These are phyloP conservation scores for Penicillium manginii DNA, from an alignment of 495 filamentous ascomycete species.

Conservation along the genomic window DNA sequence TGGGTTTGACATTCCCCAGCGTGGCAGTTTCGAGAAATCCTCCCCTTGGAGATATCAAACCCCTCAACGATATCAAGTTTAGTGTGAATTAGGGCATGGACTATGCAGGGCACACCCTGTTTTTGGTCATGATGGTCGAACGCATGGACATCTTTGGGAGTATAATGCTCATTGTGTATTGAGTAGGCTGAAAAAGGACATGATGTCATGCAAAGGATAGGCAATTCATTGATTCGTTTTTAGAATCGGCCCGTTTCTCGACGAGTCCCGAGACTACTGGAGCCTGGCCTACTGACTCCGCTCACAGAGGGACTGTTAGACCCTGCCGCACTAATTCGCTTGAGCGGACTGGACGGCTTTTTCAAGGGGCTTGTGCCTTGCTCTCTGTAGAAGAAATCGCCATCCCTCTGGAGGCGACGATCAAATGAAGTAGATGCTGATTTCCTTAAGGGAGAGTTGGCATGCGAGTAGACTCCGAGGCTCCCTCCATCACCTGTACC, in stretches of 20 bases:
- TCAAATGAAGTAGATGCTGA: slow-evolving; percentile 51
- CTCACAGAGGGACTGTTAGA: slow-evolving; percentile 35
- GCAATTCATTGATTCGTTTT: slow-evolving; percentile 16
- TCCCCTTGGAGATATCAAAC: slow-evolving; percentile 3
- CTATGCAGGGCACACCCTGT: slow-evolving; percentile 3
- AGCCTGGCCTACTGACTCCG: slow-evolving; percentile 26
- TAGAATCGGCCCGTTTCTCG: slow-evolving; percentile 48
- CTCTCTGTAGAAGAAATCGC: slow-evolving; percentile 46
- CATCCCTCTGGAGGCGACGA: slow-evolving; percentile 38
- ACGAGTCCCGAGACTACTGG: slow-evolving; percentile 26
- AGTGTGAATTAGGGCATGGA: slow-evolving; percentile 19
- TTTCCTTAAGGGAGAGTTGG: slow-evolving; percentile 81
- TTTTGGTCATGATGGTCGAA: neutral
- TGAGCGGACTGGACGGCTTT: slow-evolving; percentile 46
- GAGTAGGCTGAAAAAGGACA: neutral
- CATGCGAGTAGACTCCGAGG: slow-evolving; percentile 77
- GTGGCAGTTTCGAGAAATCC: slow-evolving; percentile 17
- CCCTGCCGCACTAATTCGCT: slow-evolving; percentile 46
- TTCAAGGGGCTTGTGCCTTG: slow-evolving; percentile 40
- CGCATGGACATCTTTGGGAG: neutral
- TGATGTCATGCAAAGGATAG: neutral
- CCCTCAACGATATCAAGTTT: slow-evolving; percentile 8
- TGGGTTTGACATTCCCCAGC: slow-evolving; percentile 18
- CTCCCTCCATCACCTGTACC: slow-evolving; percentile 71
- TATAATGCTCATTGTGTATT: neutral